Evolutionary conservation across 2,329 filamentous ascomycete species (phyloP).

Genomic region (Aurifilum marmelostoma): DNA sequence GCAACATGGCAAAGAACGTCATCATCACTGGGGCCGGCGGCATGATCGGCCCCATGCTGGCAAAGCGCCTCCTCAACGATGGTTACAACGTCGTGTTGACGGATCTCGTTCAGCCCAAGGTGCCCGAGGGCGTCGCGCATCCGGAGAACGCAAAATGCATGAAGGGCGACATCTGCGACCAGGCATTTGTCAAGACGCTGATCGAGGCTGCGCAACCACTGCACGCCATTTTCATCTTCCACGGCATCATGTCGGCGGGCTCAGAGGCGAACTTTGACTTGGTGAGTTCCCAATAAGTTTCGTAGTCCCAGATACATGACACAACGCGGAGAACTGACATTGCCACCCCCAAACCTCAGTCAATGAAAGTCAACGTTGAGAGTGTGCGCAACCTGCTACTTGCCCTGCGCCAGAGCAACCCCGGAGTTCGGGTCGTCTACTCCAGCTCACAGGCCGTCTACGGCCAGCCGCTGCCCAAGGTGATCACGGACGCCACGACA

Average conservation of each 20-base stretch:
- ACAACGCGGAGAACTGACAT: too few relatives aligned
- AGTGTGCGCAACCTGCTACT: constrained; percentile 57
- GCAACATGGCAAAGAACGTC: constrained; percentile 32
- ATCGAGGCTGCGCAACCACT: constrained; percentile 50
- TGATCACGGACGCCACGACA: constrained; percentile 53
- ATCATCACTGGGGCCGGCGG: constrained; percentile 43
- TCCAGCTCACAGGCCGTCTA: constrained; percentile 66
- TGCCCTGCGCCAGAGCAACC: constrained; percentile 50
- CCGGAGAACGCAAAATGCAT: constrained; percentile 54
- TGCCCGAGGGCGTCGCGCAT: constrained; percentile 51
- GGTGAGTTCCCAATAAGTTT: constrained; percentile 8
- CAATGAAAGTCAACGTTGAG: constrained; percentile 63
- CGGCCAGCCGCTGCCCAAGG: constrained; percentile 57
- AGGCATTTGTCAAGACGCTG: constrained; percentile 42
- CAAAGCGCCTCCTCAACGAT: constrained; percentile 44
- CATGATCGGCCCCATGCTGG: constrained; percentile 43
- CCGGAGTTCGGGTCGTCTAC: constrained; percentile 62
- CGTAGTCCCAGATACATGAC: too few relatives aligned
- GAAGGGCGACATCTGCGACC: constrained; percentile 51
- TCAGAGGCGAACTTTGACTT: constrained; percentile 64
- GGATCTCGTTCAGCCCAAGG: constrained; percentile 57
- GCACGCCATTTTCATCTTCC: constrained; percentile 62
- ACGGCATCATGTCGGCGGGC: constrained; percentile 69
- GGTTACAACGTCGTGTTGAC: constrained; percentile 48
- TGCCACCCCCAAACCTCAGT: constrained; percentile 32